Percentiles rank a stretch among this genome's conserved stretches.
Evolutionary conservation across 1,284 basidiomycete species (phyloP).

Genomic region (Cryptococcus maquisensis): DNA sequence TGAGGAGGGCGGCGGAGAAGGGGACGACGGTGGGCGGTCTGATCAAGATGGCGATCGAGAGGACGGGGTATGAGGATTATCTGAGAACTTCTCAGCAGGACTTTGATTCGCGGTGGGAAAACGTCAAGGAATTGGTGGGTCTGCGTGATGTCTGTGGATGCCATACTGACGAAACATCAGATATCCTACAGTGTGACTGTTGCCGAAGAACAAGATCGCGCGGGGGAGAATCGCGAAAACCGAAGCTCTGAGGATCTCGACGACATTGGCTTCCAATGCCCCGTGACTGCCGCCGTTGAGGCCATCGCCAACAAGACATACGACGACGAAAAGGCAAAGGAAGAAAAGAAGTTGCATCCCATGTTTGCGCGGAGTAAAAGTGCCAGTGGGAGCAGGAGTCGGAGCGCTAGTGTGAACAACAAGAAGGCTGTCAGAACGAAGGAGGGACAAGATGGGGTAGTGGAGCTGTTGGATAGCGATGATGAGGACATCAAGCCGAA

Average conservation of each 20-base stretch:
- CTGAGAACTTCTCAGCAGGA: conserved; percentile 68
- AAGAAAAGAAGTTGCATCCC: conserved; percentile 23
- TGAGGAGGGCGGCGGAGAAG: conserved; percentile 60
- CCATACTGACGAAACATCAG: conserved; percentile 16
- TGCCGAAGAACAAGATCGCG: conserved; percentile 32
- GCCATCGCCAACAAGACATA: conserved; percentile 15
- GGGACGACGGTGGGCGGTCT: conserved; percentile 63
- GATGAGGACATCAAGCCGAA: conserved; percentile 23
- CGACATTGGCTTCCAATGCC: conserved; percentile 18
- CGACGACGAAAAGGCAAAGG: conserved; percentile 9
- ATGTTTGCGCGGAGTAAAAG: conserved; percentile 28
- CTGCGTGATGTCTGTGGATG: conserved; percentile 10
- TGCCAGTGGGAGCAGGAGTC: conserved; percentile 1
- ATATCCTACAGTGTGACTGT: conserved; percentile 47
- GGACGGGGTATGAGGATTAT: conserved; percentile 65
- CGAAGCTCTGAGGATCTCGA: too few relatives aligned
- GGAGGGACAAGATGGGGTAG: conserved; percentile 19
- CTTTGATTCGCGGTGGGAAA: conserved; percentile 74
- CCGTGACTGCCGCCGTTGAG: conserved; percentile 25
- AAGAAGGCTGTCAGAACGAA: conserved; percentile 1
- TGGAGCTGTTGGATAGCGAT: conserved; percentile 37
- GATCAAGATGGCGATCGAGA: conserved; percentile 59
- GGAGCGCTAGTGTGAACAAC: conserved; percentile 14
- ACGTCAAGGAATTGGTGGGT: conserved; percentile 75
- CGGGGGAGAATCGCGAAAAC: too few relatives aligned